phyloP scores from a whole-genome alignment of 1,139 yeast species.

The Candida sanyaensis region DNA sequence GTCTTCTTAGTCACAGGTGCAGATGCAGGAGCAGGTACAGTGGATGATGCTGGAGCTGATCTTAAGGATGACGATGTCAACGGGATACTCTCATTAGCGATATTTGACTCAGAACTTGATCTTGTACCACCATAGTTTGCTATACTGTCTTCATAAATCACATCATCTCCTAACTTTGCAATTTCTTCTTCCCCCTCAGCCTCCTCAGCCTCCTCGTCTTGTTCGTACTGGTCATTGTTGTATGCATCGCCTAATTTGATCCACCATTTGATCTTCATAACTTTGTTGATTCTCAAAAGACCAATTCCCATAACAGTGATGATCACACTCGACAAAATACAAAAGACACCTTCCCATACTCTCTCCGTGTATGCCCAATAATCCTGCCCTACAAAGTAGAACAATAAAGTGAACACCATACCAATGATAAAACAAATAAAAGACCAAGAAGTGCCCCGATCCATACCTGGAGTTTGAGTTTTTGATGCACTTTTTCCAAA shows the following conservation, averaged over 20 bases:
- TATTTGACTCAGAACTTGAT: conserved; percentile 13
- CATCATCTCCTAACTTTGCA: conserved; percentile 17
- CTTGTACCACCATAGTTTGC: conserved; percentile 15
- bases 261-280: conserved; percentile 55
- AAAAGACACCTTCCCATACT: conserved; percentile 89
- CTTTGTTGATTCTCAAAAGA: conserved; percentile 75
- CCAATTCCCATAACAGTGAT: conserved; percentile 91
- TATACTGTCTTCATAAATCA: conserved; percentile 1
- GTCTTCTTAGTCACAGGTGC: background rate
- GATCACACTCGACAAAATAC: conserved; percentile 75
- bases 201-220: conserved; percentile 16
- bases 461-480: conserved; percentile 76
- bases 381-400: conserved; percentile 77
- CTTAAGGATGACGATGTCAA: conserved; percentile 3
- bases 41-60: too few relatives aligned
- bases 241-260: conserved; percentile 47
- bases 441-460: conserved; percentile 75
- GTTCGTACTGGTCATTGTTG: conserved; percentile 19
- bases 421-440: conserved; percentile 77
- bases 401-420: conserved; percentile 69
- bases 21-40: conserved; percentile 1
- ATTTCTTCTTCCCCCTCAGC: conserved; percentile 17
- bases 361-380: conserved; percentile 83
- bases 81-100: conserved; percentile 11
- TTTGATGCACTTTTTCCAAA: conserved; percentile 18